Evolutionary conservation across 1,284 basidiomycete species (phyloP).

Genomic region (Melampsora americana): DNA sequence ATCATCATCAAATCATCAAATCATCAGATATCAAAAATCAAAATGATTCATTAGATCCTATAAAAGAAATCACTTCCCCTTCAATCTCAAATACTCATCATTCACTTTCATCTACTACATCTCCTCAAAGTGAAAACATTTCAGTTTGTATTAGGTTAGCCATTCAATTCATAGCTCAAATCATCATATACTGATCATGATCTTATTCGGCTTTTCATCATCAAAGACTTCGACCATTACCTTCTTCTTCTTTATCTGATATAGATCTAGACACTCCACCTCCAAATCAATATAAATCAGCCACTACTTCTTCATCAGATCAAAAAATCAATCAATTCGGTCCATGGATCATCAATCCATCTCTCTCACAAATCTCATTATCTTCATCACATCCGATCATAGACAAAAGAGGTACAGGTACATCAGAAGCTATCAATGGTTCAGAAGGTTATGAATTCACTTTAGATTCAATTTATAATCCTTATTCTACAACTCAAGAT

Average conservation of each 20-base stretch:
- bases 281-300: slow-evolving; percentile 5
- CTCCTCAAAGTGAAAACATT: too few species aligned
- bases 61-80: too few species aligned
- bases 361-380: slow-evolving; percentile 21
- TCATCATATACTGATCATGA: background rate
- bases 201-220: background rate
- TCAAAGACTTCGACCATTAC: slow-evolving; percentile 16
- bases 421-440: slow-evolving; percentile 39
- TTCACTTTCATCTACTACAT: too few species aligned
- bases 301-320: too few species aligned
- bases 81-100: too few species aligned
- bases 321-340: slow-evolving; percentile 26
- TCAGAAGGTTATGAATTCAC: slow-evolving; percentile 43
- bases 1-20: too few species aligned
- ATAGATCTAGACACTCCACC: slow-evolving; percentile 43
- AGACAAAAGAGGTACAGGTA: slow-evolving; percentile 42
- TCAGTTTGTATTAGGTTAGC: slow-evolving; percentile 41
- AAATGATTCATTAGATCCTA: too few species aligned
- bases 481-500: slow-evolving; percentile 23
- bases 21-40: too few species aligned
- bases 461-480: slow-evolving; percentile 34
- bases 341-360: slow-evolving; percentile 27
- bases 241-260: slow-evolving; percentile 23
- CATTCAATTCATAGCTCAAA: background rate
- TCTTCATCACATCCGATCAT: slow-evolving; percentile 44